These are phyloP conservation scores for Gleditsia sinensis DNA, from an alignment of 306 rosid species.

Conservation along the genomic window DNA sequence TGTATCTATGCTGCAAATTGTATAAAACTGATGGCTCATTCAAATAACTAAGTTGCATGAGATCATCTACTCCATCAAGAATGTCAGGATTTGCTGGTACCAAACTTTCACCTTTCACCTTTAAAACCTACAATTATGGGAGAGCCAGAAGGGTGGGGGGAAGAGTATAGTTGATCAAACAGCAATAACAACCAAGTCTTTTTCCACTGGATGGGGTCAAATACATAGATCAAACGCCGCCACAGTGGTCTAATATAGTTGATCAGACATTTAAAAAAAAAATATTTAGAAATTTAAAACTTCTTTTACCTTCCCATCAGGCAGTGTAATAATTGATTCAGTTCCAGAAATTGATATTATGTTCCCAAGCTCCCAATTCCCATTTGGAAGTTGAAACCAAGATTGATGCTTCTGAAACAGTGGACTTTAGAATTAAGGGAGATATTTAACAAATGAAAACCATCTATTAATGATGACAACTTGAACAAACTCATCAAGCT, in stretches of 20 bases:
- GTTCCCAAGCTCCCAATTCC: constrained; percentile 84
- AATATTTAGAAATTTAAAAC: constrained; percentile 26
- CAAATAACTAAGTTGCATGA: constrained; percentile 98
- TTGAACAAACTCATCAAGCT: constrained; percentile 9
- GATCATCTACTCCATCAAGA: constrained; percentile 98
- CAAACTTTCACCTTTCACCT: constrained; percentile 73
- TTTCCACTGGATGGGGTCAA: too few species aligned
- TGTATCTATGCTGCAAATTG: constrained; percentile 88
- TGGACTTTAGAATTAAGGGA: constrained; percentile 36
- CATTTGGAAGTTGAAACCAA: constrained; percentile 91
- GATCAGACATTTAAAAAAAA: constrained; percentile 20
- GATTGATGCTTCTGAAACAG: constrained; percentile 81
- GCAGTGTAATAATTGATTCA: constrained; percentile 70
- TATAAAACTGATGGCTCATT: constrained; percentile 93
- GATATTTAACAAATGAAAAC: constrained; percentile 25
- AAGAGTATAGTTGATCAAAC: constrained; percentile 23
- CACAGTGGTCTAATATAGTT: too few species aligned
- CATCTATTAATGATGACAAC: constrained; percentile 20
- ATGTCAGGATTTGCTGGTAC: constrained; percentile 95
- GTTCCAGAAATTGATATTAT: constrained; percentile 63
- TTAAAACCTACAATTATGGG: constrained; percentile 59
- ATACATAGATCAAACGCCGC: too few species aligned
- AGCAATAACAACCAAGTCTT: too few species aligned
- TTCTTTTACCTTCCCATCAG: constrained; percentile 79
- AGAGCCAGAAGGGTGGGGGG: too few species aligned